Conservation (phyloP, 768 basidiomycete species). For the Tubosaeta brunneosetosa region DNA sequence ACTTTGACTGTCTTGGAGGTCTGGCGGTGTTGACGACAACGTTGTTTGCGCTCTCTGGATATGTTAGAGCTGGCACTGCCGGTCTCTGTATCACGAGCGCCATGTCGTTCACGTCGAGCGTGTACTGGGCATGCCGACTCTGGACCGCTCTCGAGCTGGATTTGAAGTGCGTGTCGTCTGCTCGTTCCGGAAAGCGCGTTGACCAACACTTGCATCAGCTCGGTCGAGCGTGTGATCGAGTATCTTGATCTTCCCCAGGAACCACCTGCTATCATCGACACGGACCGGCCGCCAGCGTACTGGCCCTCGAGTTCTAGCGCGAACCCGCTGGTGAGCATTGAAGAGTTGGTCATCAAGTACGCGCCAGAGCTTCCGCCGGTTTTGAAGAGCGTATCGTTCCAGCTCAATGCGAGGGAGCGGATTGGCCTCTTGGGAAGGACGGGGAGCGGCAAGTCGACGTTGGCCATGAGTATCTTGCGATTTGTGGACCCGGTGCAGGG, state of each 20-base stretch:
- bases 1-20: conserved; percentile 77
- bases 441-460: conserved; percentile 76
- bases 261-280: conserved; percentile 70
- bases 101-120: conserved; percentile 51
- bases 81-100: conserved; percentile 75
- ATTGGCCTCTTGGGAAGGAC: conserved; percentile 80
- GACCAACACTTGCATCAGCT: conserved; percentile 38
- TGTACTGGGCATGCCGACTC: conserved; percentile 49
- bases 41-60: conserved; percentile 65
- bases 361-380: conserved; percentile 81
- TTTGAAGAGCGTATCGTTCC: conserved; percentile 70
- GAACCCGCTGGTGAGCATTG: conserved; percentile 57
- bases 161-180: conserved; percentile 53
- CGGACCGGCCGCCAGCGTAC: conserved; percentile 77
- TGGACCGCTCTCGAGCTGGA: conserved; percentile 64
- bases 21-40: conserved; percentile 71
- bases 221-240: conserved; percentile 88
- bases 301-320: conserved; percentile 78
- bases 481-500: conserved; percentile 80
- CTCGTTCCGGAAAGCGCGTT: not conserved
- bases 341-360: conserved; percentile 78
- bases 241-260: conserved; percentile 89
- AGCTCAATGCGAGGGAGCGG: conserved; percentile 64
- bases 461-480: conserved; percentile 81
- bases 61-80: conserved; percentile 56